Percentiles rank a stretch among this genome's conserved stretches.
Evolutionary conservation across 73 alveolate genomes (phyloP).

Genomic region (Paramecium primaurelia): DNA sequence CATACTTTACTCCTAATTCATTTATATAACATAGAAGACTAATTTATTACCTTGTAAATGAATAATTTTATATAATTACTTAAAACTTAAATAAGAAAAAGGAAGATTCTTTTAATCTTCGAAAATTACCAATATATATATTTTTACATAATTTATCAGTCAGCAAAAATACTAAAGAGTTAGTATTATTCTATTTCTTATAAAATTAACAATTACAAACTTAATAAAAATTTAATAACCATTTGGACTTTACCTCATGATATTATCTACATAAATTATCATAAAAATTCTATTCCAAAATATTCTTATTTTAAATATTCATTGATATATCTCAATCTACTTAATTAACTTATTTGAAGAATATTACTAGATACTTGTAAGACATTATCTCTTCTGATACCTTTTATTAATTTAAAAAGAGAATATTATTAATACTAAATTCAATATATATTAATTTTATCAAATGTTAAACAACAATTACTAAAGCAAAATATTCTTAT

Average conservation of each 20-base stretch:
- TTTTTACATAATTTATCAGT: not conserved
- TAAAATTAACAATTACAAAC: too few relatives aligned
- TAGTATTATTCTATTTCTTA: too few relatives aligned
- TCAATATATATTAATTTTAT: not conserved
- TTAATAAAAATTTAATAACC: too few relatives aligned
- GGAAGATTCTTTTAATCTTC: not conserved
- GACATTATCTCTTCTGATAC: conserved; percentile 3
- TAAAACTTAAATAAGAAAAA: not conserved
- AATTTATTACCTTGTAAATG: not conserved
- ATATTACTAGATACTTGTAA: not conserved
- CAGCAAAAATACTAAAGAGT: too few relatives aligned
- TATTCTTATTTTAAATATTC: too few relatives aligned
- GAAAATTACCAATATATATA: too few relatives aligned
- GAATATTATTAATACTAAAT: not conserved
- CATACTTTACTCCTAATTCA: not conserved
- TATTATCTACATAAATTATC: too few relatives aligned
- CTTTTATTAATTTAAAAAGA: not conserved
- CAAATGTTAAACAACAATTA: not conserved
- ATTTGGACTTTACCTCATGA: too few relatives aligned
- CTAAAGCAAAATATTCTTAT: not conserved
- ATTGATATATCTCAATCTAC: not conserved
- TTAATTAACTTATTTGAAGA: not conserved
- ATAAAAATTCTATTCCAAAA: too few relatives aligned
- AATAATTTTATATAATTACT: not conserved
- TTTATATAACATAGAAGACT: not conserved